Evolutionary conservation across 805 yeast species (phyloP).

Genomic region (Wickerhamiella brachini): DNA sequence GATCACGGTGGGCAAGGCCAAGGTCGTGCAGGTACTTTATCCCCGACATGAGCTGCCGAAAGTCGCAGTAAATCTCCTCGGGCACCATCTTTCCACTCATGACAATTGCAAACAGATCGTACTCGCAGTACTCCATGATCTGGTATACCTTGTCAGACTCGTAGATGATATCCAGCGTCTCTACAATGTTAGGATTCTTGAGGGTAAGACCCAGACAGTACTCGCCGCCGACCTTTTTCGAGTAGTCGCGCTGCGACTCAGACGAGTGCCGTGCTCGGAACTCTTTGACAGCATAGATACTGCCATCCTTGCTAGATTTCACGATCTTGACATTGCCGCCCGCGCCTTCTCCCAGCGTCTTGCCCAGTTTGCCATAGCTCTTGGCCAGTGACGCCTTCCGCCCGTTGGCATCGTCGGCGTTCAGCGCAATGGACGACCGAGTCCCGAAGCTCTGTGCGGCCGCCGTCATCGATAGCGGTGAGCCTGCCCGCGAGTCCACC

Average conservation of each 20-base stretch:
- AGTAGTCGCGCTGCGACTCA: slow-evolving; percentile 73
- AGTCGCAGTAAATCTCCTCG: slow-evolving; percentile 75
- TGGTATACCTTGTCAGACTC: slow-evolving; percentile 78
- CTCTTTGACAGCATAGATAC: slow-evolving; percentile 84
- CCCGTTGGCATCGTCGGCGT: slow-evolving; percentile 18
- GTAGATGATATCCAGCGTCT: slow-evolving; percentile 81
- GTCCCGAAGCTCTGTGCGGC: slow-evolving; percentile 18
- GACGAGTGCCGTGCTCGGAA: slow-evolving; percentile 62
- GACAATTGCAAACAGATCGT: slow-evolving; percentile 83
- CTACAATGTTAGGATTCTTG: slow-evolving; percentile 79
- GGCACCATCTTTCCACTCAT: slow-evolving; percentile 81
- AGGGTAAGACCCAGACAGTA: slow-evolving; percentile 87
- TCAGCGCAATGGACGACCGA: not conserved
- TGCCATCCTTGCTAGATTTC: slow-evolving; percentile 48
- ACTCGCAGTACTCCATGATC: slow-evolving; percentile 91
- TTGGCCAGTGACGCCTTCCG: slow-evolving; percentile 30
- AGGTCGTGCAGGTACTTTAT: slow-evolving; percentile 61
- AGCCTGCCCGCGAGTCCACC: slow-evolving; percentile 11
- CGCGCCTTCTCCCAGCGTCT: slow-evolving; percentile 85
- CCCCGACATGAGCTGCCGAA: slow-evolving; percentile 74
- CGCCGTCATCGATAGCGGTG: slow-evolving; percentile 19
- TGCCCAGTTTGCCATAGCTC: slow-evolving; percentile 70
- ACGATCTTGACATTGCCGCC: slow-evolving; percentile 81
- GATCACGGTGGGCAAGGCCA: slow-evolving; percentile 83
- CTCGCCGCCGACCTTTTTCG: slow-evolving; percentile 85